Evolutionary conservation across 495 filamentous ascomycete species (phyloP), one percentile per base, ranked within the genome.

Genomic region (Penicillium alfredii): DNA sequence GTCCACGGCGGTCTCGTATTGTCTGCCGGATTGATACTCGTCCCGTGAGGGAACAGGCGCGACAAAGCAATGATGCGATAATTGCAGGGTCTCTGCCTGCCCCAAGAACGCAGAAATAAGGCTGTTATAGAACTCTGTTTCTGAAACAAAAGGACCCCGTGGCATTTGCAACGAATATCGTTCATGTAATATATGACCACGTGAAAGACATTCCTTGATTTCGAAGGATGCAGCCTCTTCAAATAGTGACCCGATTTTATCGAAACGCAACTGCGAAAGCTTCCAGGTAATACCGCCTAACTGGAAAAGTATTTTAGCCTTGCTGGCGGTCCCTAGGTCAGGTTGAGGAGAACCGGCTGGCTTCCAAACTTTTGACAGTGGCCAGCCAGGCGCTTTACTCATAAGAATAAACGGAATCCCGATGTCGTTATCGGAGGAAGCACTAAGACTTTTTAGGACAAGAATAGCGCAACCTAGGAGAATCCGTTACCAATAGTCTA

Each of bases 331-430:
- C 5, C 38, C 35, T 35, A 52, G 34, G 14, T 35, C 26, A 22
- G 32, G 30, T 37, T 51, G 21, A 34, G 19, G 6, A 40, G 38
- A 44, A 13, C 42, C 24, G 14, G 29, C 18, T 35, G 42, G 10
- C 33, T 33, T 46, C 52, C 47, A 55, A 24, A 30, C 10, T 20
- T 43, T 44, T 29, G 35, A 44, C 12, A 59, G 30, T 20, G 43
- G 45, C 38, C 33, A 24, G 4, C 55, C 55, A 25, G 45, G 29
- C n/a, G 55, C 55, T 35, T 54, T 35, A 37, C 38, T 54, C 44
- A 59, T 59, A 16, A 56, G 9, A 21, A 56, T 54, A 29, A 42
- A 56, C 0, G 56, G 52, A 24, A 56, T 30, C 0, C 46, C 49
- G 16, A 60, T 38, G 2, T 51, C 44, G 31, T 51, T 56, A 30